Conservation (phyloP, 192 early-diverging fungal genomes). For the Linnemannia hyalina region DNA sequence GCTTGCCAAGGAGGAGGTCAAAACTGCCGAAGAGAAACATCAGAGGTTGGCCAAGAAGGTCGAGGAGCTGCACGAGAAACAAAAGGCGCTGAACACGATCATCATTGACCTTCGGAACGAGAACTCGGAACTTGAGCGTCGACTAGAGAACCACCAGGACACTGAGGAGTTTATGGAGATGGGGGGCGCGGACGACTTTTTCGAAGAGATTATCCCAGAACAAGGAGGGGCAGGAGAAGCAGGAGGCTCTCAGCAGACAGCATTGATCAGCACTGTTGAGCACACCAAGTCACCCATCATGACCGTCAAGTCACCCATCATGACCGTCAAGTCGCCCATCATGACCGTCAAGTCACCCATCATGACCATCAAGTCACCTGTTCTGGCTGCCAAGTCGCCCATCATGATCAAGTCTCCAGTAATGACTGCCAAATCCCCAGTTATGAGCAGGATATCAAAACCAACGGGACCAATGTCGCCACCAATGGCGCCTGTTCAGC, state of each 20-base stretch:
- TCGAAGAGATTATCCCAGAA: slow-evolving; percentile 26
- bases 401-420: background rate
- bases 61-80: background rate
- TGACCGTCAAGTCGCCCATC: background rate
- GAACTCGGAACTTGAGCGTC: slow-evolving; percentile 17
- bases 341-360: background rate
- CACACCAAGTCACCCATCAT: background rate
- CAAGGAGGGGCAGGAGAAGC: background rate
- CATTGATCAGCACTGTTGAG: background rate
- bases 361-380: background rate
- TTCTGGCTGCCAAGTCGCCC: background rate
- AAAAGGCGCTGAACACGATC: background rate
- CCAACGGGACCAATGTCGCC: background rate
- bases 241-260: background rate
- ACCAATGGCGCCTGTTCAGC: background rate
- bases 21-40: slow-evolving; percentile 15
- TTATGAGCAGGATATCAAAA: background rate
- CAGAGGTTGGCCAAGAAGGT: background rate
- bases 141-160: background rate
- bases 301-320: background rate
- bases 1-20: slow-evolving; percentile 21
- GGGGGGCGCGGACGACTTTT: background rate
- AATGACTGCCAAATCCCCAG: background rate
- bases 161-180: background rate
- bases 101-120: slow-evolving; percentile 20